These are phyloP conservation scores for Bertia moriformis DNA, from an alignment of 2,329 filamentous ascomycete species.

Conservation along the genomic window DNA sequence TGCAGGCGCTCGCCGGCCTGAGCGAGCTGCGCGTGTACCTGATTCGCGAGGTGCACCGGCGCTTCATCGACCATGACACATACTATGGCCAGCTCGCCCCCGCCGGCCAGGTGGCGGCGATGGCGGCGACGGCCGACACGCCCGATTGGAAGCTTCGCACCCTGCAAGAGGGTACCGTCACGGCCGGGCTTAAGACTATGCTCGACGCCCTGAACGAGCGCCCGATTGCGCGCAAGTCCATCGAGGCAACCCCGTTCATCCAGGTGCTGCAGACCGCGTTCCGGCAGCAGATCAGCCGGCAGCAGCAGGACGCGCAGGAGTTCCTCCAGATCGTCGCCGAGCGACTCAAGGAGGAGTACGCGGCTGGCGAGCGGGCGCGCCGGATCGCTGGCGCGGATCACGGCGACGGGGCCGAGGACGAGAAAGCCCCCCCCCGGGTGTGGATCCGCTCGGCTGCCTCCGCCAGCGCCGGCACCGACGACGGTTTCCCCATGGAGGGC, in stretches of 20 bases:
- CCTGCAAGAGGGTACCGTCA: conserved; percentile 70
- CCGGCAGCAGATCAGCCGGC: conserved; percentile 75
- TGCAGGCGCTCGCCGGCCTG: conserved; percentile 82
- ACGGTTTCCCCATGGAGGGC: conserved; percentile 84
- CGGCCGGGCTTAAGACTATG: conserved; percentile 78
- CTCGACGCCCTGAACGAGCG: conserved; percentile 85
- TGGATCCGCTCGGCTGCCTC: not conserved
- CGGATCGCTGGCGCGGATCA: not conserved
- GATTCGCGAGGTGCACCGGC: conserved; percentile 77
- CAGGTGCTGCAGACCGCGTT: conserved; percentile 73
- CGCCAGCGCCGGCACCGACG: conserved; percentile 16
- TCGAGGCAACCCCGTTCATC: conserved; percentile 76
- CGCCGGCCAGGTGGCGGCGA: too few species aligned
- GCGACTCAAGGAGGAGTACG: conserved; percentile 83
- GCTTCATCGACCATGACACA: conserved; percentile 59
- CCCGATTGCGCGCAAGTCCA: conserved; percentile 84
- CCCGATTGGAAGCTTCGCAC: conserved; percentile 36
- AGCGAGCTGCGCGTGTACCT: conserved; percentile 81
- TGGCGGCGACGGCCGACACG: not conserved
- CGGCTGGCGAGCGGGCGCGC: conserved; percentile 40
- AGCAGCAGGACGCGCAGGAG: conserved; percentile 95
- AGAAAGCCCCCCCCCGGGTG: not conserved
- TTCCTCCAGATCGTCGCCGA: conserved; percentile 90
- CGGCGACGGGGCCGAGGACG: not conserved
- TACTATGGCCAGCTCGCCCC: conserved; percentile 39